Base-by-base conservation (phyloP, 2,329 filamentous ascomycete species). In the Fusarium sp. region DNA sequence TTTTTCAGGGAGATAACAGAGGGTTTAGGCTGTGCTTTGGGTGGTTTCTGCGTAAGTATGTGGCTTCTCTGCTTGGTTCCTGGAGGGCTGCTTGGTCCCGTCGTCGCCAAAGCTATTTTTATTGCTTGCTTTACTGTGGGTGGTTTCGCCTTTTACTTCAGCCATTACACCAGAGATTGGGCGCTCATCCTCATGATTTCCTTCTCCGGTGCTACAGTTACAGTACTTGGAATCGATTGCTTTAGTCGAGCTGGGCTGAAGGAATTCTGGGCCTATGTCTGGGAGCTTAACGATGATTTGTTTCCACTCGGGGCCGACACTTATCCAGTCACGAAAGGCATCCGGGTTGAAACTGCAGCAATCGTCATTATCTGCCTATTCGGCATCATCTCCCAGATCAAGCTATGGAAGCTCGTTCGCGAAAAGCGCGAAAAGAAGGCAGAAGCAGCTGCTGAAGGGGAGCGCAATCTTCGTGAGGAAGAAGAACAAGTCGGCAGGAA, bases 201-300 rank as follows among this genome's bases (percentile, higher is more conserved):
- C 1, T 97, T 98, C 76, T 86, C 89, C 7, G 95, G 95, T 10
- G 91, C 93, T 5, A 97, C 93, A 0, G 88, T 88, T 5, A 85
- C 91, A 1, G 87, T 97, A 16, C 80, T 98, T 4, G 95, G 95
- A 4, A 92, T 98, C 61, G 95, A 98, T 78, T 97, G 93, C 79
- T 97, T 95, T 74, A 95, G 90, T 74, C 86, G 89, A 67, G 93
- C 94, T n/a, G 95, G 95, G 0, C 82, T 97, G 73, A 98, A 97
- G 79, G 95, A 98, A 78, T 98, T 98, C 72, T 98, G 95, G 95
- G 87, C 93, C 8, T 98, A 97, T 78, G 85, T 97, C 40, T 98
- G 95, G 95, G 83, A 83, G 47, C 80, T 98, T 41, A 98, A 98
- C 78, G 83, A 89, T 43, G 85, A 92, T 53, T 82, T 94, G 1